Conservation (phyloP, 164 flowering plant species). For the Annona cherimola region DNA sequence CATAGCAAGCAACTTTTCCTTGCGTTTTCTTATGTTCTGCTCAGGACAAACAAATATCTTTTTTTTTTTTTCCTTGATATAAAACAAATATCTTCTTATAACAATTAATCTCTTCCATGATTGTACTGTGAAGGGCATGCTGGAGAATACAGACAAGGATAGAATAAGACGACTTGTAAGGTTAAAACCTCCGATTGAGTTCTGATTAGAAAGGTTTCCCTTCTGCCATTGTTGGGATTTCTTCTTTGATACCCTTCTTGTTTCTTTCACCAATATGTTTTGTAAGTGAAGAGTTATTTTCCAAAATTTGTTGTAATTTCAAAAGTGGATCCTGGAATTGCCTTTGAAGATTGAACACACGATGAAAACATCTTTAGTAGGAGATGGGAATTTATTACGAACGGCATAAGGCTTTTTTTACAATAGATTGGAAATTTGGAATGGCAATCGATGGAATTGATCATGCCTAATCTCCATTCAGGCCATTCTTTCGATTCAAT, state of each 20-base stretch:
- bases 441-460: too few species aligned
- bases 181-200: constrained; percentile 50
- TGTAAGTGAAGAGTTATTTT: not conserved
- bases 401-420: too few species aligned
- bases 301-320: not conserved
- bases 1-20: not conserved
- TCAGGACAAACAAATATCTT: too few species aligned
- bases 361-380: too few species aligned
- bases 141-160: constrained; percentile 60
- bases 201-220: constrained; percentile 18
- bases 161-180: constrained; percentile 45
- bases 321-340: not conserved
- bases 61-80: not conserved
- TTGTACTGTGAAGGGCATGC: constrained; percentile 43
- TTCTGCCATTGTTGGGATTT: not conserved
- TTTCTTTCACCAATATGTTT: not conserved
- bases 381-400: too few species aligned
- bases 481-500: too few species aligned
- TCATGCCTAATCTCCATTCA: too few species aligned
- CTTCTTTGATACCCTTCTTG: not conserved
- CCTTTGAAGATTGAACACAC: too few species aligned
- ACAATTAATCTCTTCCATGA: constrained; percentile 1
- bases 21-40: not conserved
- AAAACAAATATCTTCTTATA: not conserved
- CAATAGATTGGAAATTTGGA: too few species aligned